Evolutionary conservation across 106 monocot species (phyloP).

Genomic region (Dioscorea dumetorum): DNA sequence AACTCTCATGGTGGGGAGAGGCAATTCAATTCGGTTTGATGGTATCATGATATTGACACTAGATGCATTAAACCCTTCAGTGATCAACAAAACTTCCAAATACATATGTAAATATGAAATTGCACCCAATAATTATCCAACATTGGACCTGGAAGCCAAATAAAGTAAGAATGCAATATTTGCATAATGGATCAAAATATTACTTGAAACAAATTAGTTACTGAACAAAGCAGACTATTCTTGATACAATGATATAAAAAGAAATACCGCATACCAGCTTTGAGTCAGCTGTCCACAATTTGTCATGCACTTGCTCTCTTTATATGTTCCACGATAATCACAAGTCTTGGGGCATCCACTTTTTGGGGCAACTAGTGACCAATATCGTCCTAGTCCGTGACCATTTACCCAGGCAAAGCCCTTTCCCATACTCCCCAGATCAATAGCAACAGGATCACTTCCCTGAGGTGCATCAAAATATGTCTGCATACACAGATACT

Average conservation of each 20-base stretch:
- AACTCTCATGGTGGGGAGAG: too few species aligned
- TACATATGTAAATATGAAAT: too few species aligned
- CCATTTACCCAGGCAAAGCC: slow-evolving; percentile 98
- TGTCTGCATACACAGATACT: slow-evolving; percentile 32
- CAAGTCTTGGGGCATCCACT: slow-evolving; percentile 61
- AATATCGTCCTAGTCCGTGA: slow-evolving; percentile 78
- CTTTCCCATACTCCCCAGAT: slow-evolving; percentile 88
- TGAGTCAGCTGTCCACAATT: slow-evolving; percentile 90
- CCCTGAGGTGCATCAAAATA: slow-evolving; percentile 83
- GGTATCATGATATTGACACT: too few species aligned
- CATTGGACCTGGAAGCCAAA: too few species aligned
- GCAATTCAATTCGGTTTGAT: too few species aligned
- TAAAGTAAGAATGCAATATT: too few species aligned
- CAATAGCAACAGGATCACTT: slow-evolving; percentile 57
- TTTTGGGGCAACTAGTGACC: slow-evolving; percentile 74
- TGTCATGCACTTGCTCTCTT: slow-evolving; percentile 62
- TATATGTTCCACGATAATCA: slow-evolving; percentile 83
- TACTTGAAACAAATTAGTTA: too few species aligned
- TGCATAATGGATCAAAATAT: too few species aligned
- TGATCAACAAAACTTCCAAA: too few species aligned
- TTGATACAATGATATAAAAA: not conserved
- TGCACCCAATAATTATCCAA: too few species aligned
- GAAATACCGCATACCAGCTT: slow-evolving; percentile 39
- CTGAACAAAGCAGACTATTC: too few species aligned
- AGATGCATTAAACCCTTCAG: too few species aligned